Evolutionary conservation across 1,139 yeast genomes (phyloP).

Genomic region (Magnusiomyces tetraspermus): DNA sequence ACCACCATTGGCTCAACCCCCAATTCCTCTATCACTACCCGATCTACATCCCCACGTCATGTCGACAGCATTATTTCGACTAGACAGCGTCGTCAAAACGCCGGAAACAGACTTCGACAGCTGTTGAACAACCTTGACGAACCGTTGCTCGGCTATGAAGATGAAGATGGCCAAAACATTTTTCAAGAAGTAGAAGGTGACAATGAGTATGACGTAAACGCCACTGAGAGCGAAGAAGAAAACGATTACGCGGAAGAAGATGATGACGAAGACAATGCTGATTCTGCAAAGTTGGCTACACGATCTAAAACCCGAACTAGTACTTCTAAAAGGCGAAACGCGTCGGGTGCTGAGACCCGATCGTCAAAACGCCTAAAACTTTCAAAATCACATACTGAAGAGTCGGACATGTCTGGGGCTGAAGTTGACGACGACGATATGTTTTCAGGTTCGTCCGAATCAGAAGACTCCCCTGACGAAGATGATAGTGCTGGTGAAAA

Average conservation of each 20-base stretch:
- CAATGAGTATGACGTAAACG: slow-evolving; percentile 53
- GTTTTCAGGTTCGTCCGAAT: slow-evolving; percentile 27
- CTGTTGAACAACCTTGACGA: slow-evolving; percentile 54
- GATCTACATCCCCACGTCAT: not conserved
- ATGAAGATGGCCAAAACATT: slow-evolving; percentile 62
- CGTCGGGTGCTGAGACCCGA: not conserved
- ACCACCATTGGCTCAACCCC: slow-evolving; percentile 1
- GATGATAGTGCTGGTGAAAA: slow-evolving; percentile 33
- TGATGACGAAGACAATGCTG: slow-evolving; percentile 12
- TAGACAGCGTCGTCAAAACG: slow-evolving; percentile 72
- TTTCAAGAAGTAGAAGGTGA: slow-evolving; percentile 84
- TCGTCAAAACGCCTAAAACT: slow-evolving; percentile 13
- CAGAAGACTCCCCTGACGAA: slow-evolving; percentile 22
- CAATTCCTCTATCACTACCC: not conserved
- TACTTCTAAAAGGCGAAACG: slow-evolving; percentile 2
- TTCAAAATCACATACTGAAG: slow-evolving; percentile 4
- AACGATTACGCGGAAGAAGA: slow-evolving; percentile 18
- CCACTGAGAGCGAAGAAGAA: slow-evolving; percentile 22
- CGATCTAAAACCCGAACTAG: slow-evolving; percentile 6
- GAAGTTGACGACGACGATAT: slow-evolving; percentile 23
- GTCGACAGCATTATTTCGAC: slow-evolving; percentile 40
- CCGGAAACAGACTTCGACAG: slow-evolving; percentile 75
- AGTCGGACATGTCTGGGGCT: not conserved
- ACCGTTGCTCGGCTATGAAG: slow-evolving; percentile 38
- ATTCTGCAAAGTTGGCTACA: not conserved